Evolutionary conservation across 495 filamentous ascomycete species (phyloP).

Genomic region (Diplogelasinospora grovesii): DNA sequence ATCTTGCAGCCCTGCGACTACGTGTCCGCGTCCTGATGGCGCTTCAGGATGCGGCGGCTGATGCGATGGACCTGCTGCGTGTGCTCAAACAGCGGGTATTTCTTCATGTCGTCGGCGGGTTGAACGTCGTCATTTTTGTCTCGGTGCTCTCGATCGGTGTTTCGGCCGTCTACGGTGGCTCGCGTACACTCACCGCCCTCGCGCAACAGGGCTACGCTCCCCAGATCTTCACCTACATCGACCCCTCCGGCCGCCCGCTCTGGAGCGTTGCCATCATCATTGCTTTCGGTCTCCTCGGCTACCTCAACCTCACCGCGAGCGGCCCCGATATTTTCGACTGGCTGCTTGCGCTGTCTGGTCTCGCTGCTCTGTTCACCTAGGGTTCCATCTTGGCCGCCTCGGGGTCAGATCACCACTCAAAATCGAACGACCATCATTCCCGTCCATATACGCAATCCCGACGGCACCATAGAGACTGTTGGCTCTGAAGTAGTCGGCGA

Average conservation of each 20-base stretch:
- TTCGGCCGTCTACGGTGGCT: constrained; percentile 61
- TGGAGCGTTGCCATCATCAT: constrained; percentile 38
- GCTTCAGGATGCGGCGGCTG: too few relatives aligned
- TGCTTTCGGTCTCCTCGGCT: constrained; percentile 48
- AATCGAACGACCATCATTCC: too few relatives aligned
- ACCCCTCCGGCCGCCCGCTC: constrained; percentile 53
- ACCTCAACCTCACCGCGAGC: constrained; percentile 43
- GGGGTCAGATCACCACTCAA: too few relatives aligned
- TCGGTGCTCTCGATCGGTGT: constrained; percentile 64
- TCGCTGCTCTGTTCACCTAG: constrained; percentile 67
- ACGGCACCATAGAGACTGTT: too few relatives aligned
- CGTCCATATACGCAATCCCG: too few relatives aligned
- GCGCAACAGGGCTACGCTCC: constrained; percentile 52
- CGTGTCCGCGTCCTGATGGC: too few relatives aligned
- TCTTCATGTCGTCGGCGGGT: too few relatives aligned
- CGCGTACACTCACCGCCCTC: constrained; percentile 60
- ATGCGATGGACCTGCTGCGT: too few relatives aligned
- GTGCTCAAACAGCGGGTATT: too few relatives aligned
- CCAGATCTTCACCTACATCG: constrained; percentile 52
- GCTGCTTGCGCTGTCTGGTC: constrained; percentile 64
- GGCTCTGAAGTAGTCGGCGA: too few relatives aligned
- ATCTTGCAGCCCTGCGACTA: too few relatives aligned
- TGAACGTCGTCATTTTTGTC: constrained; percentile 68
- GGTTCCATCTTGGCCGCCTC: constrained; percentile 69
- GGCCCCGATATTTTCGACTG: constrained; percentile 52